phyloP scores from a whole-genome alignment of 306 rosid species.

The Astragalus glycyphyllos region DNA sequence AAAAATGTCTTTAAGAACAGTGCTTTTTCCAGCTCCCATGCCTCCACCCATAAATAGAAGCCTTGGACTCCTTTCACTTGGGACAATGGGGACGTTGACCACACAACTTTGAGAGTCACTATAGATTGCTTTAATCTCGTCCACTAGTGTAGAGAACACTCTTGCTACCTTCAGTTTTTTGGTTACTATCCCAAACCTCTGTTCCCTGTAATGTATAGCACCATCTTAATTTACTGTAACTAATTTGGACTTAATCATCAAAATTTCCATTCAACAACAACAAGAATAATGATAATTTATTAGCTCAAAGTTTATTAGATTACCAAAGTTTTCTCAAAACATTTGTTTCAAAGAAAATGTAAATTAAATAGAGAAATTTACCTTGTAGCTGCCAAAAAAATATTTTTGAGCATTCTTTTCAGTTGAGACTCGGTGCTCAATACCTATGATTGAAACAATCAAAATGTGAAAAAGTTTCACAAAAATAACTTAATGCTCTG shows the following conservation, averaged over 20 bases:
- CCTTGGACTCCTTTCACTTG: conserved; percentile 71
- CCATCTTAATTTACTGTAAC: background rate
- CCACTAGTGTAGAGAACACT: conserved; percentile 71
- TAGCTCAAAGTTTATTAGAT: no score
- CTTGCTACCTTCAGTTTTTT: conserved; percentile 68
- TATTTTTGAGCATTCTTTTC: conserved; percentile 59
- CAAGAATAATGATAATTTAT: no score
- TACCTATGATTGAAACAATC: conserved; percentile 50
- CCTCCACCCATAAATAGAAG: conserved; percentile 96
- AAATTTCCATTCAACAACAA: no score
- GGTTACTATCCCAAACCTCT: conserved; percentile 67
- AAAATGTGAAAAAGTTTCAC: background rate
- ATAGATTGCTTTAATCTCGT: conserved; percentile 80
- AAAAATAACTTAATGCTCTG: no score
- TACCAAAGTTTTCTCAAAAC: no score
- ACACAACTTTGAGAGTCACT: conserved; percentile 47
- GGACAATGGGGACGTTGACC: conserved; percentile 47
- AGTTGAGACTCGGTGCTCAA: conserved; percentile 55
- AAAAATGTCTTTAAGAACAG: conserved; percentile 82
- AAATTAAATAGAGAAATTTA: conserved; percentile 24
- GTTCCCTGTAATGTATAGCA: conserved; percentile 47
- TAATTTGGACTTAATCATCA: no score
- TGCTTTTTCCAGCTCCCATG: conserved; percentile 98
- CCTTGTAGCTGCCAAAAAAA: conserved; percentile 79
- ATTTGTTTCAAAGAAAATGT: no score